phyloP scores from a whole-genome alignment of 78 protist species.

The Diacronema lutheri region DNA sequence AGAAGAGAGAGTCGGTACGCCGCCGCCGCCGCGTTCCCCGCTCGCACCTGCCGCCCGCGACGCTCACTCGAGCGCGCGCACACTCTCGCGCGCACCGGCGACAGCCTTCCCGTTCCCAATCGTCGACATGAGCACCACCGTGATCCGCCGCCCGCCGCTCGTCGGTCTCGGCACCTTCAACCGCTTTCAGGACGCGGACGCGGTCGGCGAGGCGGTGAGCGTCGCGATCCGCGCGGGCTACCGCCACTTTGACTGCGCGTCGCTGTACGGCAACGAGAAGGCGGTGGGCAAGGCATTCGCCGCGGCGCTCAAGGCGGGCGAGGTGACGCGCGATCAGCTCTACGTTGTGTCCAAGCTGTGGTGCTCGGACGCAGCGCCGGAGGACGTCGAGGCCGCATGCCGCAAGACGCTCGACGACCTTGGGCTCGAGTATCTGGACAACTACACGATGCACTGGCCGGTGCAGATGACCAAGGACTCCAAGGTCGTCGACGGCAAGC shows the following conservation, averaged over 20 bases:
- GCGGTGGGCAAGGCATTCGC: neutral
- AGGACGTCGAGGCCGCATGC: neutral
- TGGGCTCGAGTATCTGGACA: neutral
- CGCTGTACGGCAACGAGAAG: neutral
- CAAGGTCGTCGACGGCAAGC: too few relatives aligned
- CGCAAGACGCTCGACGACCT: neutral
- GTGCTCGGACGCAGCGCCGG: neutral
- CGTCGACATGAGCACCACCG: too few relatives aligned
- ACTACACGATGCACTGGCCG: conserved; percentile 11
- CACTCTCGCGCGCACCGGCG: too few relatives aligned
- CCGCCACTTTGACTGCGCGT: conserved; percentile 22
- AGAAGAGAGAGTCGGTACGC: too few relatives aligned
- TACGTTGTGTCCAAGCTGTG: conserved; percentile 4
- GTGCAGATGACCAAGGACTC: too few relatives aligned
- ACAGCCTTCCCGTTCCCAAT: too few relatives aligned
- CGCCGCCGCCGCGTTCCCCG: too few relatives aligned
- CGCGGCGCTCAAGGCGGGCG: neutral
- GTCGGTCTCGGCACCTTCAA: neutral
- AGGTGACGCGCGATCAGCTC: neutral
- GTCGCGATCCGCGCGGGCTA: conserved; percentile 3
- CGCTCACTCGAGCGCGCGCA: too few relatives aligned
- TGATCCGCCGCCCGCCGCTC: neutral
- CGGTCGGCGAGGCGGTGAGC: neutral
- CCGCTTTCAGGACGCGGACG: neutral
- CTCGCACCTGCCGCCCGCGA: too few relatives aligned